Evolutionary conservation across 495 filamentous ascomycete species (phyloP).

Genomic region (Tuber brumale): DNA sequence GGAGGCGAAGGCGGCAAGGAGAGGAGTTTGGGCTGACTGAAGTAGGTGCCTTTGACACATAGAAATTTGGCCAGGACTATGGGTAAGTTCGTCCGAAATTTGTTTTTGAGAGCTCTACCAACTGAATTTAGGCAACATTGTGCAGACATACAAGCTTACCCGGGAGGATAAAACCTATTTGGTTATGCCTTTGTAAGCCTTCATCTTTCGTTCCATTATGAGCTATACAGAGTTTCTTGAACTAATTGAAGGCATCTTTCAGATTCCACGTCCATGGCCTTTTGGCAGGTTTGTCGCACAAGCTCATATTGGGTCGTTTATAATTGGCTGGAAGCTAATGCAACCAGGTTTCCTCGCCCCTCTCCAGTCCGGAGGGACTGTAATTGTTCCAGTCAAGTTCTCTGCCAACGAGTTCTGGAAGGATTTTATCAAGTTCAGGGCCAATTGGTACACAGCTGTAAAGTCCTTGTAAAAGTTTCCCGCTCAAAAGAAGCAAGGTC

Average conservation of each 20-base stretch:
- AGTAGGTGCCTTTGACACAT: slow-evolving; percentile 66
- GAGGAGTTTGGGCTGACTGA: slow-evolving; percentile 13
- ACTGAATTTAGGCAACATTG: slow-evolving; percentile 56
- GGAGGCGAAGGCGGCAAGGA: slow-evolving; percentile 14
- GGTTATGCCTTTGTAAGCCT: slow-evolving; percentile 65
- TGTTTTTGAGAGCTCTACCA: not conserved
- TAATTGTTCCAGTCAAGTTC: slow-evolving; percentile 67
- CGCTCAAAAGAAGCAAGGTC: not conserved
- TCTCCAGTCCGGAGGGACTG: slow-evolving; percentile 62
- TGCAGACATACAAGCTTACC: slow-evolving; percentile 63
- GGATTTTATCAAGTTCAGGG: slow-evolving; percentile 60
- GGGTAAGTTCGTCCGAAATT: slow-evolving; percentile 47
- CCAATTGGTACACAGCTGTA: slow-evolving; percentile 77
- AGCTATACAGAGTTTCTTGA: not conserved
- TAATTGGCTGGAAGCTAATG: not conserved
- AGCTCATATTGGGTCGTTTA: not conserved
- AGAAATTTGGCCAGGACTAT: slow-evolving; percentile 68
- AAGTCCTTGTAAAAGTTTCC: not conserved
- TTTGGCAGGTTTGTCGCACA: slow-evolving; percentile 51
- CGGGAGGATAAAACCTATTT: slow-evolving; percentile 66
- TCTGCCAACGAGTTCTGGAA: slow-evolving; percentile 78
- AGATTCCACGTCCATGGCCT: slow-evolving; percentile 79
- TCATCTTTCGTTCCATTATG: not conserved
- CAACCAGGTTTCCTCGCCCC: slow-evolving; percentile 56
- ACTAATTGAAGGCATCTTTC: not conserved